Percentiles rank a stretch among this genome's conserved stretches.
Evolutionary conservation across 2,329 filamentous ascomycete genomes (phyloP).

Genomic region (Pseudopithomyces chartarum): DNA sequence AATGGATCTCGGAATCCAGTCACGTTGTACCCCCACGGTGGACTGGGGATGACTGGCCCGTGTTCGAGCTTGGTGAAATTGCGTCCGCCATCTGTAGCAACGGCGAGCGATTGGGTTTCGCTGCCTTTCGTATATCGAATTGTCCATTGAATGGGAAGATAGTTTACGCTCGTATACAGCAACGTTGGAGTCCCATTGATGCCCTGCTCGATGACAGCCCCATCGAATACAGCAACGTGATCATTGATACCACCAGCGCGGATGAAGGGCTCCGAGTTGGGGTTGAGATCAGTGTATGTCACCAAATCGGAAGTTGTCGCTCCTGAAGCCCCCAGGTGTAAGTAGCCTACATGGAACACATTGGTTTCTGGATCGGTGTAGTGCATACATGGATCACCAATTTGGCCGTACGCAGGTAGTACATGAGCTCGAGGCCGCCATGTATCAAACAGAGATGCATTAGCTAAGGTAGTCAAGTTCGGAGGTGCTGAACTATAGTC

Average conservation of each 20-base stretch:
- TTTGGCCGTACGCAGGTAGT: conserved; percentile 47
- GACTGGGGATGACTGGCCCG: conserved; percentile 46
- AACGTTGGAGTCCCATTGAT: conserved; percentile 52
- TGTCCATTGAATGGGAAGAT: conserved; percentile 54
- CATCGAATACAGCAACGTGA: conserved; percentile 53
- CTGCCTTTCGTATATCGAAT: conserved; percentile 52
- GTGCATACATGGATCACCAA: conserved; percentile 54
- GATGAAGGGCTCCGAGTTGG: conserved; percentile 34
- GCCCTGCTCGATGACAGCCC: conserved; percentile 50
- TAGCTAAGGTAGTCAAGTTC: conserved; percentile 23
- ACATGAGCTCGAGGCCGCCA: conserved; percentile 49
- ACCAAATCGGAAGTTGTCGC: conserved; percentile 50
- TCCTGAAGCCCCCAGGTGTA: conserved; percentile 42
- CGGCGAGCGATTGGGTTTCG: conserved; percentile 53
- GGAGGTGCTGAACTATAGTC: conserved; percentile 24
- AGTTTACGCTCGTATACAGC: conserved; percentile 53
- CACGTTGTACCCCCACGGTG: conserved; percentile 49
- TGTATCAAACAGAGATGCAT: conserved; percentile 20
- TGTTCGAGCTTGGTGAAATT: conserved; percentile 49
- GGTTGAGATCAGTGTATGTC: conserved; percentile 47
- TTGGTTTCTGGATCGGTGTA: conserved; percentile 52
- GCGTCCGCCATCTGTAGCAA: conserved; percentile 46
- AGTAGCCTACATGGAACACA: conserved; percentile 52
- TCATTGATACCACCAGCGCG: conserved; percentile 49
- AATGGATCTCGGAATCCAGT: conserved; percentile 53